phyloP scores from a whole-genome alignment of 2,329 filamentous ascomycete genomes.

The Penicillium polonicum region DNA sequence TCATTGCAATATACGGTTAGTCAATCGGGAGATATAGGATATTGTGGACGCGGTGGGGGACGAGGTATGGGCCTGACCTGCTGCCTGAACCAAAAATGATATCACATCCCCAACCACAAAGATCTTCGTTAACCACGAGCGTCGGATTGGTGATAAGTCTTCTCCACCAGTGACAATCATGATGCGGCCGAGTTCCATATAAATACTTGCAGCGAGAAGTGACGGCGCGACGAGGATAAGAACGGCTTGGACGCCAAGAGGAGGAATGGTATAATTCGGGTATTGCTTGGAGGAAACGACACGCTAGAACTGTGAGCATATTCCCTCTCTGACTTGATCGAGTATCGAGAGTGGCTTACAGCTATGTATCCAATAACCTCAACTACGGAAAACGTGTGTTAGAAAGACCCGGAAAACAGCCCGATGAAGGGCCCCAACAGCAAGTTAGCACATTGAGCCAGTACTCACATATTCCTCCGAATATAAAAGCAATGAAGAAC shows the following conservation, averaged over 20 bases:
- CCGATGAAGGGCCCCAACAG: not conserved
- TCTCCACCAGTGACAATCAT: conserved; percentile 24
- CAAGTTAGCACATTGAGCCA: not conserved
- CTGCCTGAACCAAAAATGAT: conserved; percentile 31
- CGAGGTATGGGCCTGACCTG: conserved; percentile 17
- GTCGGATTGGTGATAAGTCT: conserved; percentile 20
- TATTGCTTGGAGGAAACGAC: not conserved
- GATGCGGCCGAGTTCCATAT: conserved; percentile 33
- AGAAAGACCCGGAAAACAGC: not conserved
- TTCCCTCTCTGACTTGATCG: not conserved
- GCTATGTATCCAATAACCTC: not conserved
- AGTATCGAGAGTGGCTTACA: not conserved
- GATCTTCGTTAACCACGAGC: conserved; percentile 30
- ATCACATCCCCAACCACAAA: conserved; percentile 33
- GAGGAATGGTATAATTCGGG: not conserved
- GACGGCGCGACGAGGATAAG: conserved; percentile 33
- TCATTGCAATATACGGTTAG: not conserved
- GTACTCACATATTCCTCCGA: not conserved
- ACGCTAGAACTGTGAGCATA: not conserved
- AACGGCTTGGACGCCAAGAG: conserved; percentile 23
- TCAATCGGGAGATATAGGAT: too few relatives aligned
- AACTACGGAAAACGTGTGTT: not conserved
- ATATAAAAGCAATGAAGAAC: not conserved
- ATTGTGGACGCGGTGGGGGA: not conserved
- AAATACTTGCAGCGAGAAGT: conserved; percentile 32